phyloP scores from a whole-genome alignment of 345 rosid genomes.

The Excoecaria cochinchinensis region DNA sequence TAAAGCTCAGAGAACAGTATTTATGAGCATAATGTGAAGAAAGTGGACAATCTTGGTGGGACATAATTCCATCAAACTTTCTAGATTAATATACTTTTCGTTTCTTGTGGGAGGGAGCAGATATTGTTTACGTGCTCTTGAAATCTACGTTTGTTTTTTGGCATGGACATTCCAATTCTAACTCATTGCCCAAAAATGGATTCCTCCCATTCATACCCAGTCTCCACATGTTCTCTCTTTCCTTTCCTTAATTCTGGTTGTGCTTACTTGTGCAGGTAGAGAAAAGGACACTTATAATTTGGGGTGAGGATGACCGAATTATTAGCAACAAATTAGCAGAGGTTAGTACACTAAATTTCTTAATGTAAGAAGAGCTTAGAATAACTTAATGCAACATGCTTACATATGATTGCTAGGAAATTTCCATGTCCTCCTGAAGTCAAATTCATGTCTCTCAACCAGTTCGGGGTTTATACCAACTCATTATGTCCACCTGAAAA shows the following conservation, averaged over 20 bases:
- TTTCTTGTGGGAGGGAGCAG: background rate
- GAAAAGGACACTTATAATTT: conserved; percentile 73
- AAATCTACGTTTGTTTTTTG: too few relatives aligned
- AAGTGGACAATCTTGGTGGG: background rate
- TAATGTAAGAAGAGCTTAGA: background rate
- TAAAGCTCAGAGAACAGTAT: background rate
- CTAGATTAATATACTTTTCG: background rate
- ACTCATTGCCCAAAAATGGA: too few relatives aligned
- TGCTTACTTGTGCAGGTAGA: conserved; percentile 45
- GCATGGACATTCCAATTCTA: too few relatives aligned
- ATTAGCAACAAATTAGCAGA: conserved; percentile 70
- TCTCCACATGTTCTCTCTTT: too few relatives aligned
- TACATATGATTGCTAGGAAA: background rate
- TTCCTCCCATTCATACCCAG: too few relatives aligned
- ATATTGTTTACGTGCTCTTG: background rate
- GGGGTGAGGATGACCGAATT: conserved; percentile 91
- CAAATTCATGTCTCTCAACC: background rate
- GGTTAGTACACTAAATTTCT: conserved; percentile 42
- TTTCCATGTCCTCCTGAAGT: background rate
- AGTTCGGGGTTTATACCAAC: background rate
- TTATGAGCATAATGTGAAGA: background rate
- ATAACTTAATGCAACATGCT: background rate
- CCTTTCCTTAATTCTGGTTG: background rate
- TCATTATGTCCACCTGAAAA: background rate
- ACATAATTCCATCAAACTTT: too few relatives aligned